Percentiles rank a stretch among this genome's conserved stretches.
Conservation (phyloP, 768 basidiomycete species). For the Brasilioporus rufonigricans region DNA sequence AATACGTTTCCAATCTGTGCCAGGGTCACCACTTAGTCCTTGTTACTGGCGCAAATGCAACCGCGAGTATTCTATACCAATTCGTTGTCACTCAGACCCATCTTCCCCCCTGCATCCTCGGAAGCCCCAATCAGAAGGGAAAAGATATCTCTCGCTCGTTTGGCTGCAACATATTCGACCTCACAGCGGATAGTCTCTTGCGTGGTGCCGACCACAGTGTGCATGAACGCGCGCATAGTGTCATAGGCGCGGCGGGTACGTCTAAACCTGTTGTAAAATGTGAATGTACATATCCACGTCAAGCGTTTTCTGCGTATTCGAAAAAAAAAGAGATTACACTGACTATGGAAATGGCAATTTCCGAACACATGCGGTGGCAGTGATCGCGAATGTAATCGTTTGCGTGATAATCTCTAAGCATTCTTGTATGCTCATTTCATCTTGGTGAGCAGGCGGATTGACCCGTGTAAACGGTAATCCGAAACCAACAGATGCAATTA, state of each 20-base stretch:
- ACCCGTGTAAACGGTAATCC: slow-evolving; percentile 24
- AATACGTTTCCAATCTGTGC: slow-evolving; percentile 54
- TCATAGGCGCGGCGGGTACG: slow-evolving; percentile 21
- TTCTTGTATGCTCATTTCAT: slow-evolving; percentile 20
- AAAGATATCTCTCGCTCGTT: slow-evolving; percentile 20
- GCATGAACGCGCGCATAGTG: slow-evolving; percentile 22
- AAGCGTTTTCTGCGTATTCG: no score
- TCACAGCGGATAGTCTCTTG: slow-evolving; percentile 11
- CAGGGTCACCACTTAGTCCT: neutral
- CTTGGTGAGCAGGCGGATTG: slow-evolving; percentile 11
- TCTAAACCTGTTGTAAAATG: slow-evolving; percentile 11
- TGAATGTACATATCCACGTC: neutral
- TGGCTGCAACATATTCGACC: neutral
- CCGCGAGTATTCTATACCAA: slow-evolving; percentile 7
- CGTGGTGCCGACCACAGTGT: slow-evolving; percentile 5
- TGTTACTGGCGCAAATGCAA: neutral
- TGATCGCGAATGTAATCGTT: slow-evolving; percentile 13
- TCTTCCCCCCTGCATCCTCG: slow-evolving; percentile 17
- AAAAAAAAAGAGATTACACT: neutral
- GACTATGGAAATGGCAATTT: slow-evolving; percentile 21
- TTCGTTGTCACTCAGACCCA: slow-evolving; percentile 15
- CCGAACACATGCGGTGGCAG: slow-evolving; percentile 22
- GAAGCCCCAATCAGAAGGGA: slow-evolving; percentile 20
- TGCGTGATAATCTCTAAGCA: slow-evolving; percentile 16
- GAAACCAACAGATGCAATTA: slow-evolving; percentile 25